Conservation (phyloP, 2,329 filamentous ascomycete species). For the Fusarium globosum region DNA sequence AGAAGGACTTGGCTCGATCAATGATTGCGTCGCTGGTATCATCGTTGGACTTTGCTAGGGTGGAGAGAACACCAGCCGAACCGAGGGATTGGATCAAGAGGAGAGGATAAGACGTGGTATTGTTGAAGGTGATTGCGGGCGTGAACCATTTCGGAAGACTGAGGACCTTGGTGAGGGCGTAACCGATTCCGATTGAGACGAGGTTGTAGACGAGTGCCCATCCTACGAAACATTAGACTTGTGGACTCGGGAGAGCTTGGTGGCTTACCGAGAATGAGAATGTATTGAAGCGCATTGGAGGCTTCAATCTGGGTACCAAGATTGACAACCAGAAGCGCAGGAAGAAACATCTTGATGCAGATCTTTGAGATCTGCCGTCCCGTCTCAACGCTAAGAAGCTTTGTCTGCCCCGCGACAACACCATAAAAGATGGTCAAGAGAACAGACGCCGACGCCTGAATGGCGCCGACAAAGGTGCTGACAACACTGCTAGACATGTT, state of each 20-base stretch:
- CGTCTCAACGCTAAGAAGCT: slow-evolving; percentile 29
- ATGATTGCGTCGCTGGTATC: slow-evolving; percentile 23
- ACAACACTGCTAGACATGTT: slow-evolving; percentile 22
- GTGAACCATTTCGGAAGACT: slow-evolving; percentile 31
- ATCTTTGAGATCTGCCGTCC: slow-evolving; percentile 30
- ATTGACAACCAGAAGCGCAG: slow-evolving; percentile 28
- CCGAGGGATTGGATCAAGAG: slow-evolving; percentile 31
- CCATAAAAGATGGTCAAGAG: slow-evolving; percentile 32
- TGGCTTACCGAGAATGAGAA: slow-evolving; percentile 15
- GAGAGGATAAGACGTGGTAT: slow-evolving; percentile 29
- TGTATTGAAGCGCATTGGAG: slow-evolving; percentile 21
- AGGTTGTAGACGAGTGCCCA: slow-evolving; percentile 33
- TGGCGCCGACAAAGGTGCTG: slow-evolving; percentile 30
- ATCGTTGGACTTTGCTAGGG: slow-evolving; percentile 23
- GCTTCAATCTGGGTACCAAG: slow-evolving; percentile 22
- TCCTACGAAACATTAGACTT: neutral
- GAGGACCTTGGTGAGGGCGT: slow-evolving; percentile 19
- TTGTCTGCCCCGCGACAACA: slow-evolving; percentile 24
- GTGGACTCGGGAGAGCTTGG: rapidly evolving
- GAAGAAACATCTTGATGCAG: slow-evolving; percentile 36
- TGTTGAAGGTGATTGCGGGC: slow-evolving; percentile 30
- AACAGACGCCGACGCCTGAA: slow-evolving; percentile 34
- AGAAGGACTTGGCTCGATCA: slow-evolving; percentile 27
- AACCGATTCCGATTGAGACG: slow-evolving; percentile 16
- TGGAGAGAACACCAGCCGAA: slow-evolving; percentile 25